These are phyloP conservation scores for Trichoderma guizhouense DNA, from an alignment of 2,329 filamentous ascomycete genomes.

Conservation along the genomic window DNA sequence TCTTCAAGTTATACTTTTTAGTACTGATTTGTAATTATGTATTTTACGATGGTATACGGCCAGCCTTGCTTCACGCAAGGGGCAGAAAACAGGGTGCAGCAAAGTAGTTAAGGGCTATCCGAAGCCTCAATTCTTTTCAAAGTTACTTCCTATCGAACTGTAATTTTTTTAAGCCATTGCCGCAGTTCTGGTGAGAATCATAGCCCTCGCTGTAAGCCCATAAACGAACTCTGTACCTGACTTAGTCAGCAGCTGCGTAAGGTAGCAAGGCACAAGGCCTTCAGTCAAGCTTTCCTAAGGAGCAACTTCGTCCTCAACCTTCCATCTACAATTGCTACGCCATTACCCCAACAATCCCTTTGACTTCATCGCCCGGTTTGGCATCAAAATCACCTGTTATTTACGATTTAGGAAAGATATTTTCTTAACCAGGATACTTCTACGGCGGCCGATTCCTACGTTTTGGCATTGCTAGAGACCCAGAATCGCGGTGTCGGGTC, in stretches of 20 bases:
- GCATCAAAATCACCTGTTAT: neutral
- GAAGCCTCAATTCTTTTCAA: neutral
- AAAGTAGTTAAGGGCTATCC: neutral
- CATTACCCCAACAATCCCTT: neutral
- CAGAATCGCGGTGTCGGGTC: neutral
- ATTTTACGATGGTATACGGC: neutral
- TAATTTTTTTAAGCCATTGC: neutral
- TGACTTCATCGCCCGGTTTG: neutral
- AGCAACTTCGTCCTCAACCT: conserved; percentile 8
- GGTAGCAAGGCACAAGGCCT: conserved; percentile 3
- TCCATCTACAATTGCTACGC: neutral
- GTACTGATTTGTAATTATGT: neutral
- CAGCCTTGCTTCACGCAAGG: conserved; percentile 11
- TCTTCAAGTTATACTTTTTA: neutral
- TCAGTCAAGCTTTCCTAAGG: conserved; percentile 1
- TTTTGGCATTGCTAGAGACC: neutral
- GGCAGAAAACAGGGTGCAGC: neutral
- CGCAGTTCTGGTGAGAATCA: neutral
- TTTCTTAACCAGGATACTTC: neutral
- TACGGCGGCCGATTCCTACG: neutral
- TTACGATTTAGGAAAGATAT: neutral
- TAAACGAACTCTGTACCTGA: neutral
- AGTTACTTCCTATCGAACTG: neutral
- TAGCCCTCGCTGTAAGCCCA: neutral
- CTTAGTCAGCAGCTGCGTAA: conserved; percentile 14